phyloP scores from a whole-genome alignment of 2,329 filamentous ascomycete genomes.

The Aureobasidium sp. region DNA sequence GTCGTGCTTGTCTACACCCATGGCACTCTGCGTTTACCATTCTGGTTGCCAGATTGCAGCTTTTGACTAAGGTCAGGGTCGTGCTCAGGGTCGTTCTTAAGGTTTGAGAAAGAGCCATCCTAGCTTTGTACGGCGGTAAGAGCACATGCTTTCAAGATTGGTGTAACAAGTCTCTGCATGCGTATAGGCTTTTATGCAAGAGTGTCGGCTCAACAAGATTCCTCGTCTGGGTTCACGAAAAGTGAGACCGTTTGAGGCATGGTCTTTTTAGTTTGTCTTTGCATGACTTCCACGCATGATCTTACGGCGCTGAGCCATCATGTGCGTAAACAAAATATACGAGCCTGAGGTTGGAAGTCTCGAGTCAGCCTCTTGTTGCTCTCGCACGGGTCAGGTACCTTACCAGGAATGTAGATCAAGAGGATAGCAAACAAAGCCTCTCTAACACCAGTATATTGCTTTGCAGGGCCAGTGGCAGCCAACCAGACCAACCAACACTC shows the following conservation, averaged over 20 bases:
- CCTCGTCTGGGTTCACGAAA: neutral
- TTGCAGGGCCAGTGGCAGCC: neutral
- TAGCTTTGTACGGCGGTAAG: neutral
- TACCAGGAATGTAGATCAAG: constrained; percentile 73
- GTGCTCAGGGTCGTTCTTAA: too few relatives aligned
- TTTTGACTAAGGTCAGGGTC: neutral
- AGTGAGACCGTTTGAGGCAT: neutral
- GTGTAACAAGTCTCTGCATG: neutral
- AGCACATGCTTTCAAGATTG: neutral
- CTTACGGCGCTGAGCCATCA: constrained; percentile 85
- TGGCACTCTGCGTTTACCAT: too few relatives aligned
- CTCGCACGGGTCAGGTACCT: constrained; percentile 31
- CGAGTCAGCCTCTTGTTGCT: neutral
- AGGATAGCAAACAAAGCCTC: constrained; percentile 45
- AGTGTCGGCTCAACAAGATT: neutral
- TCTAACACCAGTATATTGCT: neutral
- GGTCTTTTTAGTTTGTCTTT: neutral
- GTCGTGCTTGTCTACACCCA: neutral
- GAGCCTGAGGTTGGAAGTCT: constrained; percentile 45
- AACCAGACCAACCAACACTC: constrained; percentile 60
- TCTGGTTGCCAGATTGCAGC: neutral
- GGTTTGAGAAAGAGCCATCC: neutral
- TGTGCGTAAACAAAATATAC: constrained; percentile 85
- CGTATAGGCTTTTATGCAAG: neutral
- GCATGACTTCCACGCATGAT: constrained; percentile 50